Conservation (phyloP, 2,329 filamentous ascomycete genomes). For the Fusarium burgessii region DNA sequence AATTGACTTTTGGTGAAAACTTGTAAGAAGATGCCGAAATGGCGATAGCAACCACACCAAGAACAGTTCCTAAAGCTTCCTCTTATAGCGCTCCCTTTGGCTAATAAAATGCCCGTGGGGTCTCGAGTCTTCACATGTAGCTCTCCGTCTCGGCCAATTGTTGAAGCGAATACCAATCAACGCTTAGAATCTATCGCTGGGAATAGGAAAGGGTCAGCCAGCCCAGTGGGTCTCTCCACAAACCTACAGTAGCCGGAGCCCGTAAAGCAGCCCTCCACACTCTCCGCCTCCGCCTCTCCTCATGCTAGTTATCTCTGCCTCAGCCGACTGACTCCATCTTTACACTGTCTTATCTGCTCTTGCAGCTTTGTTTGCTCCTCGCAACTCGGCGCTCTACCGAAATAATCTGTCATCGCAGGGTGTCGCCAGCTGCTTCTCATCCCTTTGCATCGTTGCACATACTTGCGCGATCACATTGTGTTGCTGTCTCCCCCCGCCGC, state of each 20-base stretch:
- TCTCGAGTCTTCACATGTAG: constrained; percentile 30
- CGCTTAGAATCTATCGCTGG: constrained; percentile 2
- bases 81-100: constrained; percentile 12
- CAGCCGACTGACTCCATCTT: neutral
- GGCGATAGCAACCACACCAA: constrained; percentile 8
- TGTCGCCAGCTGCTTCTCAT: constrained; percentile 8
- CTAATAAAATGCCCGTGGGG: constrained; percentile 11
- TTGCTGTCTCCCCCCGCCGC: constrained; percentile 35
- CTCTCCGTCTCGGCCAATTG: constrained; percentile 37
- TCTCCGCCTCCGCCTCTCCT: constrained; percentile 34
- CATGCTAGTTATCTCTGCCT: constrained; percentile 27
- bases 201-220: constrained; percentile 19
- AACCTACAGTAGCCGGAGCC: constrained; percentile 26
- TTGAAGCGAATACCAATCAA: constrained; percentile 31
- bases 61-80: neutral
- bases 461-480: constrained; percentile 32
- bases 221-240: constrained; percentile 39
- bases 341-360: neutral
- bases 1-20: neutral
- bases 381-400: constrained; percentile 23
- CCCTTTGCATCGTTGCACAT: constrained; percentile 26
- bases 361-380: constrained; percentile 31
- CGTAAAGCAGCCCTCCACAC: constrained; percentile 22
- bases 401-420: constrained; percentile 7
- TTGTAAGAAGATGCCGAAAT: constrained; percentile 11